Evolutionary conservation across 176 grass and related monocot species (phyloP).

Genomic region (Eragrostis curvula): DNA sequence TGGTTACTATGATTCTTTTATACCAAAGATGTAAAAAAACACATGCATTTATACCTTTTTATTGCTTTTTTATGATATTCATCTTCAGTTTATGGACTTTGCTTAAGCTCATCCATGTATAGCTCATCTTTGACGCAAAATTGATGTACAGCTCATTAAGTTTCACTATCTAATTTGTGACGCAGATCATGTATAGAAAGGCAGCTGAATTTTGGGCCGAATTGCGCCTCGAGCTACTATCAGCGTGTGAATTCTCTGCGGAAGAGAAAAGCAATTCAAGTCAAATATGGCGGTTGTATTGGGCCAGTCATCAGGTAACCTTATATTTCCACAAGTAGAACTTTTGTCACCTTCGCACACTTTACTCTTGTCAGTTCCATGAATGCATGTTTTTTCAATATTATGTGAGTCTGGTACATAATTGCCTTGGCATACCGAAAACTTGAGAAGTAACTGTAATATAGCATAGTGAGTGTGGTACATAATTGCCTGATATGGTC

Average conservation of each 20-base stretch:
- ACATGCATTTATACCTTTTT: not conserved
- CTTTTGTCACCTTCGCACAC: slow-evolving; percentile 36
- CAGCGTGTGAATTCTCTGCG: slow-evolving; percentile 72
- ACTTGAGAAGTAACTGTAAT: slow-evolving; percentile 28
- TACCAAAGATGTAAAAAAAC: not conserved
- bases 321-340: slow-evolving; percentile 26
- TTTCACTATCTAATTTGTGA: slow-evolving; percentile 36
- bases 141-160: slow-evolving; percentile 14
- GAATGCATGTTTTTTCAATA: slow-evolving; percentile 36
- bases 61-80: slow-evolving; percentile 10
- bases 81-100: slow-evolving; percentile 3
- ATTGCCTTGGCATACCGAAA: slow-evolving; percentile 23
- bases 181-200: slow-evolving; percentile 89
- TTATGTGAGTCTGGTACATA: too few species aligned
- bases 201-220: slow-evolving; percentile 89
- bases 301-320: slow-evolving; percentile 96
- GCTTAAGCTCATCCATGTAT: not conserved
- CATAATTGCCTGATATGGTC: slow-evolving; percentile 24
- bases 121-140: not conserved
- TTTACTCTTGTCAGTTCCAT: slow-evolving; percentile 31
- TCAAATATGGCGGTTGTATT: slow-evolving; percentile 95
- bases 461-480: slow-evolving; percentile 14
- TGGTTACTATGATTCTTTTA: not conserved
- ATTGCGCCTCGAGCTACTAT: slow-evolving; percentile 84
- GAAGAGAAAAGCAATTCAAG: slow-evolving; percentile 80